Percentiles rank a stretch among this genome's conserved stretches.
phyloP scores from a whole-genome alignment of 78 protist species.

The Bigelowiella natans region DNA sequence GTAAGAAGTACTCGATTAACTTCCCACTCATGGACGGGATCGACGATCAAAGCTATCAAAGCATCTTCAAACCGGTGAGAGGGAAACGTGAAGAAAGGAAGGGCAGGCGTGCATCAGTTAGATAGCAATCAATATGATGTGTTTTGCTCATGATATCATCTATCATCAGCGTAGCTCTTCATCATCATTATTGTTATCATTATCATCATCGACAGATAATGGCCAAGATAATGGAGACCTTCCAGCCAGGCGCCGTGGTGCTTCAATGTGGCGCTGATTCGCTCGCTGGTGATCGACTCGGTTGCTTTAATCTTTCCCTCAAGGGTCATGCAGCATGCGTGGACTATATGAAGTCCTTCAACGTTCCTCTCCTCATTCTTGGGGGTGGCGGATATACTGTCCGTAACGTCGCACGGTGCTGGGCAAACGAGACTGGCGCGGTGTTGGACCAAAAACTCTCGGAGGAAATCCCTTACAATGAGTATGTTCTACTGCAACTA shows the following conservation, averaged over 20 bases:
- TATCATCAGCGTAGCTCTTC: too few species aligned
- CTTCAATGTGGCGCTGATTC: constrained; percentile 98
- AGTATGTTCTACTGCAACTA: not conserved
- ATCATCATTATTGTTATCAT: not conserved
- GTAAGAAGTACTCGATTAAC: constrained; percentile 81
- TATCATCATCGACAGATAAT: not conserved
- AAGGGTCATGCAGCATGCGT: constrained; percentile 47
- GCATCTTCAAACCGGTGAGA: constrained; percentile 70
- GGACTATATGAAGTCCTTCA: constrained; percentile 31
- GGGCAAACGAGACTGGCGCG: constrained; percentile 89
- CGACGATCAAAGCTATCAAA: constrained; percentile 72
- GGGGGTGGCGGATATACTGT: constrained; percentile 99
- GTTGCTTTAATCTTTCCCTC: constrained; percentile 85
- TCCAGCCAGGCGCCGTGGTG: constrained; percentile 81
- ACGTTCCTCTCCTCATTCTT: constrained; percentile 77
- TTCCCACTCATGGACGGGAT: constrained; percentile 94
- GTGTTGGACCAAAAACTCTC: constrained; percentile 30
- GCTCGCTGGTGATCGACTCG: constrained; percentile 91
- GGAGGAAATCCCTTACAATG: not conserved
- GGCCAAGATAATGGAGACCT: constrained; percentile 54
- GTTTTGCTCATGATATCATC: too few species aligned
- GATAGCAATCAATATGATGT: too few species aligned
- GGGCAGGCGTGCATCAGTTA: too few species aligned
- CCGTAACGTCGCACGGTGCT: constrained; percentile 91
- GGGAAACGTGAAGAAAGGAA: too few species aligned